phyloP scores from a whole-genome alignment of 768 basidiomycete species.

The Kwoniella sp. region DNA sequence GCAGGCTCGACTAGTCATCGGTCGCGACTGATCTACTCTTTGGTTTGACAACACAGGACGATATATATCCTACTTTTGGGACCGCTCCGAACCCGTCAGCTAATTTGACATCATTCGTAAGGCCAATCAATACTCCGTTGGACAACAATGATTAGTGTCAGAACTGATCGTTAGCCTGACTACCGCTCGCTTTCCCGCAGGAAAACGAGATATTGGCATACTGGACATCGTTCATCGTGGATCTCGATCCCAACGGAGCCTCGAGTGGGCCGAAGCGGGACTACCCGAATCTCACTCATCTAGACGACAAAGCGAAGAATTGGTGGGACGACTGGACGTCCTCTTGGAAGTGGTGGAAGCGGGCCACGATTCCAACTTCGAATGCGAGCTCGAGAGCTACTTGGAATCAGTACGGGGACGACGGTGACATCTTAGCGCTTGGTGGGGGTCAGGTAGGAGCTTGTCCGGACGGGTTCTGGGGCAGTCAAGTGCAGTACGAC shows the following conservation, averaged over 20 bases:
- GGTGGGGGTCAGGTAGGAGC: slow-evolving; percentile 23
- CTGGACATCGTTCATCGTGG: slow-evolving; percentile 43
- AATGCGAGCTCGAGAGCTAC: background rate
- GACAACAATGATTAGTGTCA: no score
- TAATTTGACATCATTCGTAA: slow-evolving; percentile 9
- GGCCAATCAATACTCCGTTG: background rate
- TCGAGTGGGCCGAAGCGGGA: background rate
- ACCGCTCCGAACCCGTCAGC: slow-evolving; percentile 16
- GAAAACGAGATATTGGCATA: slow-evolving; percentile 22
- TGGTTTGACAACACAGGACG: slow-evolving; percentile 29
- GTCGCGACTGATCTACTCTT: background rate
- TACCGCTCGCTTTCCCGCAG: slow-evolving; percentile 17
- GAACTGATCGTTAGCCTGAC: background rate
- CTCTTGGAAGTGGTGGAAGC: background rate
- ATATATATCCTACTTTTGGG: slow-evolving; percentile 43
- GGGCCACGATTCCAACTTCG: no score
- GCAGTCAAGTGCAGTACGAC: slow-evolving; percentile 34
- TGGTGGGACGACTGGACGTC: background rate
- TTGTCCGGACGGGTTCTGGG: slow-evolving; percentile 42
- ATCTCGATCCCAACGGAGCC: slow-evolving; percentile 35
- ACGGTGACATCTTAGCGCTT: slow-evolving; percentile 21
- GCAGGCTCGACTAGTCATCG: no score
- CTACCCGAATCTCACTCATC: background rate
- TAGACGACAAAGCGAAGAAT: background rate
- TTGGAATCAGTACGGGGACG: slow-evolving; percentile 22